Evolutionary conservation across 2,329 filamentous ascomycete genomes (phyloP).

Genomic region (Dactylellina haptotyla): DNA sequence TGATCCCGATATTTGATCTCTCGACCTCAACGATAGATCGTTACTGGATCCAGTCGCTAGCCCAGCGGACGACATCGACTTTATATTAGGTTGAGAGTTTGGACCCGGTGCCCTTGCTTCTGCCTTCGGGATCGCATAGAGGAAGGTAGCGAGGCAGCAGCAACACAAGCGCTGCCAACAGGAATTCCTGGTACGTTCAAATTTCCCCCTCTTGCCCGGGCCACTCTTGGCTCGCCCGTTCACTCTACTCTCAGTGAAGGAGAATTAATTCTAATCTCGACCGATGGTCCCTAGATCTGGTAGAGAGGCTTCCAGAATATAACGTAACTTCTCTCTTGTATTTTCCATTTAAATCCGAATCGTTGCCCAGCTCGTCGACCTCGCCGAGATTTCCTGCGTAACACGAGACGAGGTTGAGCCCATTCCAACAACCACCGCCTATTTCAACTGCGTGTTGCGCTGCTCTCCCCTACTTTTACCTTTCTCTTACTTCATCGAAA

Average conservation of each 20-base stretch:
- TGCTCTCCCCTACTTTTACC: not conserved
- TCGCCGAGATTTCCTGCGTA: conserved; percentile 38
- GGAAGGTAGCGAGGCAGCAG: conserved; percentile 14
- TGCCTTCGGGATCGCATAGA: not conserved
- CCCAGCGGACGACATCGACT: conserved; percentile 11
- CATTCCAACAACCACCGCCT: not conserved
- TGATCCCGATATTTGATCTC: conserved; percentile 21
- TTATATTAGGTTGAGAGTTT: conserved; percentile 36
- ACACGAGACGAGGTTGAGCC: conserved; percentile 27
- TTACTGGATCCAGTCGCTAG: conserved; percentile 29
- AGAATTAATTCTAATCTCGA: too few relatives aligned
- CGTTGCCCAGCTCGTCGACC: conserved; percentile 7
- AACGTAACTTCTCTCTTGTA: not conserved
- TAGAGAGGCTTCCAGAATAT: too few relatives aligned
- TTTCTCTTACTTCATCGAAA: conserved; percentile 15
- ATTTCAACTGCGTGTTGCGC: conserved; percentile 39
- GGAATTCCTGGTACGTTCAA: conserved; percentile 2
- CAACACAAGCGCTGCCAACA: not conserved
- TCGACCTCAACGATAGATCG: conserved; percentile 31
- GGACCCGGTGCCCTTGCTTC: conserved; percentile 25
- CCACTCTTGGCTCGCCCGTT: not conserved
- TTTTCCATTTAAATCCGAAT: conserved; percentile 41
- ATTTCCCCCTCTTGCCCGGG: conserved; percentile 1
- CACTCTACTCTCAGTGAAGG: too few relatives aligned
- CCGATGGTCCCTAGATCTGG: too few relatives aligned